phyloP scores from a whole-genome alignment of 495 filamentous ascomycete species.

The Chaetomium fimeti region DNA sequence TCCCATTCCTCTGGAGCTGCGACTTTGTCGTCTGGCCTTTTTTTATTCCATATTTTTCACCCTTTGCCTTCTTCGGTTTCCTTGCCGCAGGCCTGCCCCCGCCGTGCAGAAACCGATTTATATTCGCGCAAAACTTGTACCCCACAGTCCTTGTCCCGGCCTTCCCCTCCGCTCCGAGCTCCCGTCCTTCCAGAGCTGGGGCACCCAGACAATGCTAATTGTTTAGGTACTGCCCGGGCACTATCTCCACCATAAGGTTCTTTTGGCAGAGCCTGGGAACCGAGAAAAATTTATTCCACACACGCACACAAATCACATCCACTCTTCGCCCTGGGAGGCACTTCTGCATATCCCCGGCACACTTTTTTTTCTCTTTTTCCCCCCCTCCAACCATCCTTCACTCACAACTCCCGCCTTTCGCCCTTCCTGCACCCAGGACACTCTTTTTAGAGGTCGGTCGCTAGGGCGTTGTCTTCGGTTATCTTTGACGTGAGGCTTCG shows the following conservation, averaged over 20 bases:
- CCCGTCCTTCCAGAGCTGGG: not conserved
- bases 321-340: slow-evolving; percentile 32
- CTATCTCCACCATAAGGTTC: slow-evolving; percentile 38
- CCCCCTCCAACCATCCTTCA: slow-evolving; percentile 21
- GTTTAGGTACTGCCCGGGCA: slow-evolving; percentile 31
- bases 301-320: slow-evolving; percentile 39
- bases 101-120: slow-evolving; percentile 13
- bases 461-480: slow-evolving; percentile 26
- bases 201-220: slow-evolving; percentile 21
- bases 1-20: not conserved
- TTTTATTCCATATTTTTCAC: not conserved
- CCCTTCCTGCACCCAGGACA: slow-evolving; percentile 21
- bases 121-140: slow-evolving; percentile 34
- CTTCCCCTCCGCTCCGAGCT: slow-evolving; percentile 9
- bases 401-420: slow-evolving; percentile 13
- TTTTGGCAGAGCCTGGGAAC: slow-evolving; percentile 28
- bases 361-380: slow-evolving; percentile 28
- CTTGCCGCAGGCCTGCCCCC: not conserved
- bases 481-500: slow-evolving; percentile 22
- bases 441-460: slow-evolving; percentile 23
- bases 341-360: slow-evolving; percentile 23
- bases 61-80: not conserved
- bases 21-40: not conserved
- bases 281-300: slow-evolving; percentile 42
- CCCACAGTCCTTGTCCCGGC: slow-evolving; percentile 27